Evolutionary conservation across 2,329 filamentous ascomycete species (phyloP).

Genomic region (Ceratocystis colombiana): DNA sequence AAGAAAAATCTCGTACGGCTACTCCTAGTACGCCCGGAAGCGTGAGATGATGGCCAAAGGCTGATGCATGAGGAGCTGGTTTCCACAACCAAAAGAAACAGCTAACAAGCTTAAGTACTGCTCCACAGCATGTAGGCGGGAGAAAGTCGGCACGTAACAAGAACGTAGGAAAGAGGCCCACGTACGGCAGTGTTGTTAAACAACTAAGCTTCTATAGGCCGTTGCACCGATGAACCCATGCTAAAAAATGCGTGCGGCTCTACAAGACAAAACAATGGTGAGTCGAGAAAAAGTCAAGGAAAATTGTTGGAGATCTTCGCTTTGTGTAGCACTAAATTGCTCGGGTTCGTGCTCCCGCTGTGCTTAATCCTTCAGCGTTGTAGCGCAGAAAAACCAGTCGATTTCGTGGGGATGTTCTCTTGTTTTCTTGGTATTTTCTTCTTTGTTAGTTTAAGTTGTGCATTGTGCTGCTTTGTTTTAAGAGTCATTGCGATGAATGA

Average conservation of each 20-base stretch:
- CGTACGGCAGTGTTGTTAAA: not conserved
- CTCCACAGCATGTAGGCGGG: not conserved
- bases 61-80: not conserved
- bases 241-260: not conserved
- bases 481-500: no score
- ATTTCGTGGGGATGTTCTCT: not conserved
- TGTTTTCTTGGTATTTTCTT: not conserved
- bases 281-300: not conserved
- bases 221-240: not conserved
- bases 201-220: not conserved
- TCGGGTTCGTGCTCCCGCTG: slow-evolving; percentile 12
- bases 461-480: no score
- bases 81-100: not conserved
- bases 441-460: no score
- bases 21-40: not conserved
- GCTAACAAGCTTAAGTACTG: slow-evolving; percentile 4
- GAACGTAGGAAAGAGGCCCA: not conserved
- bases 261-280: not conserved
- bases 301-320: not conserved
- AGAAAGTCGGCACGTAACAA: not conserved
- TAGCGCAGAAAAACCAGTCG: not conserved
- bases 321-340: slow-evolving; percentile 8
- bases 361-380: slow-evolving; percentile 11
- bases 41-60: not conserved
- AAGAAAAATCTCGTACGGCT: not conserved